Evolutionary conservation across 495 filamentous ascomycete genomes (phyloP).

Genomic region (Penicillium bialowiezense): DNA sequence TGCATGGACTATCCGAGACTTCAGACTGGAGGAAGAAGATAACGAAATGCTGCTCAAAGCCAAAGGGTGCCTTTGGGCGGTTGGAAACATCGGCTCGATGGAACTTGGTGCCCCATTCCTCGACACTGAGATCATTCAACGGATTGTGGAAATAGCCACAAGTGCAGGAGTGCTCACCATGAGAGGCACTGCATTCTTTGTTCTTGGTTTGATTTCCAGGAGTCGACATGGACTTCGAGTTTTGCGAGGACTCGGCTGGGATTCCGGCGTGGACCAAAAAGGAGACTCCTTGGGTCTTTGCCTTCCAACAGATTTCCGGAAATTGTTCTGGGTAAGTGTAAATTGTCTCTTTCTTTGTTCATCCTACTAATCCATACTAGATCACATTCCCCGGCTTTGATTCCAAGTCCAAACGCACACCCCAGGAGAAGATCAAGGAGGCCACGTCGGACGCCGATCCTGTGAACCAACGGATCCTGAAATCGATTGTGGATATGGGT

Average conservation of each 20-base stretch:
- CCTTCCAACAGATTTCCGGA: conserved; percentile 73
- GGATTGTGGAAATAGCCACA: conserved; percentile 84
- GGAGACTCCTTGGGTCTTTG: conserved; percentile 84
- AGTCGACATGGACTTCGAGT: conserved; percentile 92
- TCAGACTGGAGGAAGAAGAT: conserved; percentile 79
- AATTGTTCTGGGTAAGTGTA: conserved; percentile 64
- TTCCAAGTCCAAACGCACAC: conserved; percentile 34
- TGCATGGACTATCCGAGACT: conserved; percentile 78
- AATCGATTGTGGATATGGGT: conserved; percentile 78
- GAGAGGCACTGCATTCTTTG: conserved; percentile 94
- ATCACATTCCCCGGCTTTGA: conserved; percentile 38
- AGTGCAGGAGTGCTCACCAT: conserved; percentile 83
- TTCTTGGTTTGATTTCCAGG: conserved; percentile 85
- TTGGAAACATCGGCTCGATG: conserved; percentile 98
- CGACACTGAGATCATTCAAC: conserved; percentile 76
- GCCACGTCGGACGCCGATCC: conserved; percentile 60
- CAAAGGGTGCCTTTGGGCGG: conserved; percentile 95
- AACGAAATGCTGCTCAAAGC: conserved; percentile 86
- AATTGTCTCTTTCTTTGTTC: conserved; percentile 8
- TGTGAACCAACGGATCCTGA: conserved; percentile 69
- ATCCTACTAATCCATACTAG: conserved; percentile 19
- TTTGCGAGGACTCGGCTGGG: conserved; percentile 82
- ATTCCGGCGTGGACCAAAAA: conserved; percentile 78
- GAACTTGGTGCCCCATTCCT: conserved; percentile 93
- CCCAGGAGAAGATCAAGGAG: conserved; percentile 40